Conservation (phyloP, 495 filamentous ascomycete species). For the Penicillium alfredii region DNA sequence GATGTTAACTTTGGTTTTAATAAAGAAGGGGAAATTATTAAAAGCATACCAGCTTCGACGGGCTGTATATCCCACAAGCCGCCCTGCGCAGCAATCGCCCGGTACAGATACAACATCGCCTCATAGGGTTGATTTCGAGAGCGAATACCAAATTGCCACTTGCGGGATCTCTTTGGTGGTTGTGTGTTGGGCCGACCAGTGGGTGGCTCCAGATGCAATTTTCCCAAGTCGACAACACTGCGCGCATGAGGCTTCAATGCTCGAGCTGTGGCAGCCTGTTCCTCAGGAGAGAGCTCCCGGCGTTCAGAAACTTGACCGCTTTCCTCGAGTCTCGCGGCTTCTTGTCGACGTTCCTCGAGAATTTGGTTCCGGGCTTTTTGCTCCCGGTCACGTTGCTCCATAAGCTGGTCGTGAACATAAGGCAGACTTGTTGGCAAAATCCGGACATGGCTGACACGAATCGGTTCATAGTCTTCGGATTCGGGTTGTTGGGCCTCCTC, state of each 20-base stretch:
- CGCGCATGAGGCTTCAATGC: slow-evolving; percentile 77
- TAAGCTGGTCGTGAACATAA: slow-evolving; percentile 80
- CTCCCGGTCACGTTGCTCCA: slow-evolving; percentile 60
- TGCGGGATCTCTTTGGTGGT: slow-evolving; percentile 62
- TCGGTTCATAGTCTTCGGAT: slow-evolving; percentile 23
- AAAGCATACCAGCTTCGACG: slow-evolving; percentile 32
- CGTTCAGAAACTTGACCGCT: slow-evolving; percentile 38
- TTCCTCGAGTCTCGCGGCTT: slow-evolving; percentile 35
- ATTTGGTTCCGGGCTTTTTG: slow-evolving; percentile 25
- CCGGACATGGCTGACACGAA: slow-evolving; percentile 69
- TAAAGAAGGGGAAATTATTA: neutral
- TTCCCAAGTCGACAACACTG: slow-evolving; percentile 48
- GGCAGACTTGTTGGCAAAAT: slow-evolving; percentile 87
- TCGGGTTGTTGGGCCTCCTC: slow-evolving; percentile 26
- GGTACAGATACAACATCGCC: slow-evolving; percentile 89
- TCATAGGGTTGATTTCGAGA: slow-evolving; percentile 90
- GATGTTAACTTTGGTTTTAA: slow-evolving; percentile 3
- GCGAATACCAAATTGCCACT: slow-evolving; percentile 97
- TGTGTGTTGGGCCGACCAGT: slow-evolving; percentile 56
- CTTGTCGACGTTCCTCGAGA: slow-evolving; percentile 24
- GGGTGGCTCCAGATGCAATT: slow-evolving; percentile 57
- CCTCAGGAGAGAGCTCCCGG: slow-evolving; percentile 55
- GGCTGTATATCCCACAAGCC: slow-evolving; percentile 68
- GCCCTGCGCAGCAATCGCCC: slow-evolving; percentile 78
- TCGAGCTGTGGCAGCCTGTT: slow-evolving; percentile 68